Evolutionary conservation across 179 eudicot genomes (phyloP).

Genomic region (Beta corolliflora): DNA sequence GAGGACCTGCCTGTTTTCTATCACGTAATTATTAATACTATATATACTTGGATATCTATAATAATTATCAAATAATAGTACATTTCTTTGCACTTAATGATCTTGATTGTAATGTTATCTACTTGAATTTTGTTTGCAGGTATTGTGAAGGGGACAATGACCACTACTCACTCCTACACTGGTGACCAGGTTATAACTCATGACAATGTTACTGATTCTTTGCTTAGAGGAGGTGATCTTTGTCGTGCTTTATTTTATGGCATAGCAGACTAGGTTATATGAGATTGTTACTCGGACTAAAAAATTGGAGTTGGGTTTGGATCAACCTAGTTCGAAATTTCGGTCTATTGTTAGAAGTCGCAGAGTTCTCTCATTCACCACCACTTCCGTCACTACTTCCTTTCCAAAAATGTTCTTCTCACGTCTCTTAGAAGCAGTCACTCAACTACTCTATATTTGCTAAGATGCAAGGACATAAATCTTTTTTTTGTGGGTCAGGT

Average conservation of each 20-base stretch:
- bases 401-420: neutral
- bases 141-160: constrained; percentile 99
- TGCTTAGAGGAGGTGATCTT: neutral
- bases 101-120: neutral
- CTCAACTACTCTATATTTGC: neutral
- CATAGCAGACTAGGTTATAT: neutral
- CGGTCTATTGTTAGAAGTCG: too few relatives aligned
- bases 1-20: neutral
- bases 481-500: too few relatives aligned
- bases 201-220: neutral
- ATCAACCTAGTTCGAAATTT: neutral
- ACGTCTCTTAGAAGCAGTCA: neutral
- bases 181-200: constrained; percentile 77
- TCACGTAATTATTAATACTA: neutral
- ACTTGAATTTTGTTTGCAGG: constrained; percentile 49
- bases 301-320: too few relatives aligned
- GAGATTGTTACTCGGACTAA: neutral
- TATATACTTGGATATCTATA: neutral
- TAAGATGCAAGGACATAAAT: too few relatives aligned
- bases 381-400: neutral
- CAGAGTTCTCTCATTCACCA: neutral
- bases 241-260: neutral
- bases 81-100: neutral
- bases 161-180: constrained; percentile 99
- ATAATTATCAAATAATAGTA: neutral